Conservation (phyloP, 495 filamentous ascomycete genomes). For the Hypoxylon fuscum region DNA sequence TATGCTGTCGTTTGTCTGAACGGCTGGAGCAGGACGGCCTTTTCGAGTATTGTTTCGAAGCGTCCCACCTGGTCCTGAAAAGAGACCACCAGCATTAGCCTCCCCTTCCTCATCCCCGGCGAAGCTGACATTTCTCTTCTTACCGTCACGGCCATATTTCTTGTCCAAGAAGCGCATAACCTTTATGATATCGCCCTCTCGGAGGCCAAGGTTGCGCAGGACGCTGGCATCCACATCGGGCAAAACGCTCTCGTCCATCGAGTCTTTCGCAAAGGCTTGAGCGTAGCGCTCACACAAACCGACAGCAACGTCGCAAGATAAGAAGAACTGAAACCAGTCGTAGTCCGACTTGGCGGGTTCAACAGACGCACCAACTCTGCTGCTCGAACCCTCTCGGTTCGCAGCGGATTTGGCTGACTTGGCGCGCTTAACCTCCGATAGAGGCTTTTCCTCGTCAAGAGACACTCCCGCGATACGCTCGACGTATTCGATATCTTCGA, state of each 20-base stretch:
- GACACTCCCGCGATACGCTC: constrained; percentile 86
- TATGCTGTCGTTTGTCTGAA: constrained; percentile 84
- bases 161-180: constrained; percentile 90
- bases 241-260: constrained; percentile 92
- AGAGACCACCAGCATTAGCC: constrained; percentile 69
- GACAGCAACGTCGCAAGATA: constrained; percentile 87
- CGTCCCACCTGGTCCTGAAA: constrained; percentile 88
- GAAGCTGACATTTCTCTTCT: constrained; percentile 69
- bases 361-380: constrained; percentile 58
- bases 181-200: constrained; percentile 95
- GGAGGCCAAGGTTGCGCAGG: constrained; percentile 85
- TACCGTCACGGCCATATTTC: constrained; percentile 76
- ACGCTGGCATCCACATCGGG: constrained; percentile 85
- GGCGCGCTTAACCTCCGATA: constrained; percentile 76
- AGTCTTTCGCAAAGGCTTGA: constrained; percentile 84
- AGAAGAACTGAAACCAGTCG: constrained; percentile 99
- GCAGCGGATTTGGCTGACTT: constrained; percentile 39
- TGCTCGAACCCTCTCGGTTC: constrained; percentile 38
- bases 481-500: constrained; percentile 93
- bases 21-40: constrained; percentile 82
- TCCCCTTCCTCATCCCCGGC: constrained; percentile 56
- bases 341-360: constrained; percentile 75
- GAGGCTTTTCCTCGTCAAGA: constrained; percentile 94
- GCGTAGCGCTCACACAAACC: constrained; percentile 95
- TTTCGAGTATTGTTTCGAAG: constrained; percentile 96